Evolutionary conservation across 1,284 basidiomycete species (phyloP), one percentile per base, ranked within the genome.

Genomic region (Ceratobasidium sp.): DNA sequence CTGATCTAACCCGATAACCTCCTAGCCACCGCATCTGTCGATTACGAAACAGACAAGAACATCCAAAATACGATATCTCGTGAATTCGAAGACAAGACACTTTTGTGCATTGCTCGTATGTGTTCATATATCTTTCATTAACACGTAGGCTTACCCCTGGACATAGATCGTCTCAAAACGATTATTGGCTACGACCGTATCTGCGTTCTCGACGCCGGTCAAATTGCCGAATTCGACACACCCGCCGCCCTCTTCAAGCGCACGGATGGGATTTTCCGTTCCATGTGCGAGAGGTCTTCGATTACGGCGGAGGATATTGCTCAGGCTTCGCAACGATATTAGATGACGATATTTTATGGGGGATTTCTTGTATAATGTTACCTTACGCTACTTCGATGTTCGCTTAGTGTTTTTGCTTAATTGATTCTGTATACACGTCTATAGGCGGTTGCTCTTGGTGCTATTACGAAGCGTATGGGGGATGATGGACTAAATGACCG

Each of bases 61-160:
- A 95, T 96, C 79, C 94, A 96, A 83, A 88, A 91, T 79, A 96
- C 95, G n/a, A 96, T 97, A 80, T 88, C 93, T 2, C 88, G 88
- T 64, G 94, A 96, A 85, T 96, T 96, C 85, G 86, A 86, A 62
- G 91, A 93, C 82, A 90, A 92, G 71, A 96, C 95, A 0, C 90
- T 95, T 69, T 84, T 95, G 10, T 95, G 92, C 82, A 94, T 95
- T 78, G 93, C 93, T 85, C 73, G 84, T 85, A 78, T 74, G 83
- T 65, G 46, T n/a, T 52, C 46, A 13, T 4, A n/a, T 12, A 50
- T 38, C 15, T 26, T 1, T 9, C 17, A 52, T 6, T 28, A 13
- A 26, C 0, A 3, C 42, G 42, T 20, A 44, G 33, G 46, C 65
- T 75, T 12, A 79, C 48, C 0, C 48, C 38, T 1, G 38, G 46